Conservation (phyloP, 208 protist species). For the Trypanosoma caninum region DNA sequence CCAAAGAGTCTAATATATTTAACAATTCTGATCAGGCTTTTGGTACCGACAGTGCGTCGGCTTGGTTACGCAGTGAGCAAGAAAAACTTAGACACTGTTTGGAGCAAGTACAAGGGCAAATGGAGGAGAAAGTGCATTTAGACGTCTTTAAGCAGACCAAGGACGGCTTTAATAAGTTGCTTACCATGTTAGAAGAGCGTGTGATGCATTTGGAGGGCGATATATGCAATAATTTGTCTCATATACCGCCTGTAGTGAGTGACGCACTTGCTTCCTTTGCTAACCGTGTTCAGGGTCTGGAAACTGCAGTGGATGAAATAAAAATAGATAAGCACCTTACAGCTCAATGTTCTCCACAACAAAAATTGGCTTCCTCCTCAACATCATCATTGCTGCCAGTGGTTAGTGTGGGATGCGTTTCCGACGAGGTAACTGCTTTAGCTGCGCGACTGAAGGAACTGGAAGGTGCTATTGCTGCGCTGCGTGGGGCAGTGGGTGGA, state of each 20-base stretch:
- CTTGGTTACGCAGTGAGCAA: background rate
- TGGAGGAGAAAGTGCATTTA: background rate
- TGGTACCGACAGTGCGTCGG: background rate
- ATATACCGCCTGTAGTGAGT: background rate
- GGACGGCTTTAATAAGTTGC: background rate
- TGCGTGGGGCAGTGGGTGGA: background rate
- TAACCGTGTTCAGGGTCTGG: constrained; percentile 4
- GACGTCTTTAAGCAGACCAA: background rate
- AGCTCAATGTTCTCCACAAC: too few relatives aligned
- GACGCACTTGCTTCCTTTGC: background rate
- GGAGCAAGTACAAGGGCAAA: background rate
- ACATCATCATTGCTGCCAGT: background rate
- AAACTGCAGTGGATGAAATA: background rate
- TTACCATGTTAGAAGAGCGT: background rate
- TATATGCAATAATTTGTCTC: background rate
- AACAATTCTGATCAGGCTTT: background rate
- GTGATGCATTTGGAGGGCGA: constrained; percentile 1
- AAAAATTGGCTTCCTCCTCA: too few relatives aligned
- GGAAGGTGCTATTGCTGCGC: background rate
- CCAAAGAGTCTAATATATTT: background rate
- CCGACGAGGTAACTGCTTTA: background rate
- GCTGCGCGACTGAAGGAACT: background rate
- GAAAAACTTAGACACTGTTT: background rate
- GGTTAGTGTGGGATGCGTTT: background rate
- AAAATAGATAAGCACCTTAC: background rate